Base-by-base conservation (phyloP, 495 filamentous ascomycete species). In the Xylaria intraflava region DNA sequence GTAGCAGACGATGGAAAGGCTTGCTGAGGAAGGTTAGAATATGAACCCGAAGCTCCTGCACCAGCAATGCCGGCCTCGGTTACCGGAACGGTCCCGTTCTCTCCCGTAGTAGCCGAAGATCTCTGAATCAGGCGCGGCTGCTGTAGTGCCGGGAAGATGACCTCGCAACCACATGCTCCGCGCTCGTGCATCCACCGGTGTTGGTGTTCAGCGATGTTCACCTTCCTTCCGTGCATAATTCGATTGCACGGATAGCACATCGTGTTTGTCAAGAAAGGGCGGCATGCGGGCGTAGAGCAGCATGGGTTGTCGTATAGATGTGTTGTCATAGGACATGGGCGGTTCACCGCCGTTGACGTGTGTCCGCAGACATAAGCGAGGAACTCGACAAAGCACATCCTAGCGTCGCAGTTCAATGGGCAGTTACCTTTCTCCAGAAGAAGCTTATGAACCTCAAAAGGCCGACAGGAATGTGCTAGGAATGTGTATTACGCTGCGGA, bases 121-220 rank as follows among this genome's bases (percentile, higher is more conserved):
- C 55, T 50, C 17, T 47, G 26, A 31, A 67, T 52, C 2, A 67
- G 30, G 3, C 70, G 62, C 0, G 72, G 71, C 16, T 53, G 54
- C 46, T 56, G 43, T 9, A 70, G 49, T 26, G 62, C 55, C 0
- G 71, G 73, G 44, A 74, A 77, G 0, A 46, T 11, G 9, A 73
- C 67, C 0, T 62, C 51, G 27, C 73, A 77, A 17, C 46, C 49
- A 51, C 73, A 77, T 6, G 55, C 73, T 0, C 71, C 73, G 11
- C 72, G 72, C 52, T 69, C 71, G 48, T 77, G 73, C 31, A 75
- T 67, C 65, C 71, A 77, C 16, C 66, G 70, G 52, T 77, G 73
- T 65, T 77, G 72, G 46, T 59, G 62, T 55, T 74, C 69, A 1
- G 62, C 52, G 20, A 74, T 69, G 40, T 73, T 55, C 0, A 73